Evolutionary conservation across 257 asterid species (phyloP), one percentile per base, ranked within the genome.

Genomic region (Salvia splendens): DNA sequence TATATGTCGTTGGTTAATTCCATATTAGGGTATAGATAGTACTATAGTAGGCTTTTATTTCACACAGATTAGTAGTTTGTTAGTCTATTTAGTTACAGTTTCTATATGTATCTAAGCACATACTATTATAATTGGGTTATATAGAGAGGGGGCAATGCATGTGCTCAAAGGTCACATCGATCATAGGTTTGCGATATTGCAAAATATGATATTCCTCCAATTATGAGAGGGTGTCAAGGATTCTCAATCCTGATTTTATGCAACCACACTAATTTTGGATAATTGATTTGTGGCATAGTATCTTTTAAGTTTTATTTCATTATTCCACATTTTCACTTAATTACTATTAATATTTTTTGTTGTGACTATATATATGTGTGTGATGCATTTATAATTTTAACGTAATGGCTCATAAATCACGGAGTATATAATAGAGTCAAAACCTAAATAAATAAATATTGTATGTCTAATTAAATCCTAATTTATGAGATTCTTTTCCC

Each of bases 101-200:
- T 53, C 30, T 24, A 24, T 0, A 24, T 2, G 30, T 24, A 24
- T 24, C 1, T 24, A 28, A 10, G 36, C 38, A 24, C 11, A 20
- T 15, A 48, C 0, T 47, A 48, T 49, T 45, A 24, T 52, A 50
- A 49, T 54, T 55, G 40, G 40, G 16, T 55, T 55, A 32, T 30
- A 14, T 14, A 43, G 6, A 3, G 35, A 12, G 38, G 73, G 45
- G 41, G 59, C 79, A 56, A 12, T 64, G 40, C 80, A 80, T 80
- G 81, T 80, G 84, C 79, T 76, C 63, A 68, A 75, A 68, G 77
- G 75, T 67, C 75, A 70, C 59, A 63, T 60, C 65, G 50, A 60
- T 75, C 76, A 69, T 61, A 40, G 62, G 53, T 61, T 63, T 33
- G 68, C 35, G 56, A 55, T 38, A 38, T 42, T 53, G 20, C 51